These are phyloP conservation scores for Ceratocystis variospora DNA, from an alignment of 2,329 filamentous ascomycete genomes.

Conservation along the genomic window DNA sequence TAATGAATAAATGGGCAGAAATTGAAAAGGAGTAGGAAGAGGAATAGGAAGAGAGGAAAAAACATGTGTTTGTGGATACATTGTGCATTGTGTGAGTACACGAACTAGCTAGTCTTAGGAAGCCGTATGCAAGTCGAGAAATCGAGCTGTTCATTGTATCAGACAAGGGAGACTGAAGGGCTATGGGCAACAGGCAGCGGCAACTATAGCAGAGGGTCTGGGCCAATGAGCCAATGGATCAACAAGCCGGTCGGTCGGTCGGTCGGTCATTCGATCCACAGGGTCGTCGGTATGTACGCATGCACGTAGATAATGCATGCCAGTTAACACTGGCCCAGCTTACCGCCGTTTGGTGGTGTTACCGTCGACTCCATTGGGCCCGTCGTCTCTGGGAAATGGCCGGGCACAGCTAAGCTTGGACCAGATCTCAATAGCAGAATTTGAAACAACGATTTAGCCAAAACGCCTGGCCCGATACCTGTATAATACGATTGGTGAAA, in stretches of 20 bases:
- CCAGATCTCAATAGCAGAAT: background rate
- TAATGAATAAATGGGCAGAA: no score
- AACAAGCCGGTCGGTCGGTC: no score
- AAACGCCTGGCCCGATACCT: background rate
- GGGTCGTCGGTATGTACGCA: no score
- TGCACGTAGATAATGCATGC: no score
- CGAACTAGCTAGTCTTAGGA: background rate
- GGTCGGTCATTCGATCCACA: no score
- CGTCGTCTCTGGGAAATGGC: no score
- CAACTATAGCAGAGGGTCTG: no score
- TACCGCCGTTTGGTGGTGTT: background rate
- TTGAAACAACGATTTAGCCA: background rate
- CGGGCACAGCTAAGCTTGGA: background rate
- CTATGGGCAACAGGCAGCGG: no score
- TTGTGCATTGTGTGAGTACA: background rate
- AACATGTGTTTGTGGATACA: slow-evolving; percentile 6
- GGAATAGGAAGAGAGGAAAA: background rate
- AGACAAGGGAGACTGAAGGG: no score
- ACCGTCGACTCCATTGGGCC: no score
- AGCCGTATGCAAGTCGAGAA: background rate
- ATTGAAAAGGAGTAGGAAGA: background rate
- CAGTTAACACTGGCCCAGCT: no score
- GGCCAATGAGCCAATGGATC: no score
- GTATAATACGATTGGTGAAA: background rate
- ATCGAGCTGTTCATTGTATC: background rate